These are phyloP conservation scores for Candida caryicola DNA, from an alignment of 805 yeast genomes.

Conservation along the genomic window DNA sequence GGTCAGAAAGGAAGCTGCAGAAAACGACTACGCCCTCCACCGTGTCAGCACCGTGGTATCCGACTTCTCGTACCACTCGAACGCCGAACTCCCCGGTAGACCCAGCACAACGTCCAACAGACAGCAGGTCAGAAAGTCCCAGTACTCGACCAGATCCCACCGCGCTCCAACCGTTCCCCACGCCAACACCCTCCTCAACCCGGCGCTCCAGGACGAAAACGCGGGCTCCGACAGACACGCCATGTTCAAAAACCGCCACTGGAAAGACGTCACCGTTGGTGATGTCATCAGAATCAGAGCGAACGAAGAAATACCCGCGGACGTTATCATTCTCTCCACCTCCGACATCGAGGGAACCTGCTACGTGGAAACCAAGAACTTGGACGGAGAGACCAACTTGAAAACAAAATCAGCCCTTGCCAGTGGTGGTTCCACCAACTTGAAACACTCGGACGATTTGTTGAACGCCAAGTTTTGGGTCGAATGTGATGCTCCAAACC, in stretches of 20 bases:
- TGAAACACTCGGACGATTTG: constrained; percentile 58
- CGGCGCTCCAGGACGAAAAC: constrained; percentile 13
- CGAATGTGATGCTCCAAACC: constrained; percentile 72
- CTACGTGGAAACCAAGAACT: constrained; percentile 75
- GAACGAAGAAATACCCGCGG: constrained; percentile 82
- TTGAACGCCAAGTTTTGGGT: constrained; percentile 56
- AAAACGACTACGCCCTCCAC: constrained; percentile 28
- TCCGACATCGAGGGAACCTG: constrained; percentile 69
- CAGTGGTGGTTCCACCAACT: constrained; percentile 45
- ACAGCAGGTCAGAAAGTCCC: constrained; percentile 5
- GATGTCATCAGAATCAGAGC: constrained; percentile 67
- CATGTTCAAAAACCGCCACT: constrained; percentile 28
- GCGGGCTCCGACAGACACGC: background rate
- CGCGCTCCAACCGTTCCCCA: constrained; percentile 8
- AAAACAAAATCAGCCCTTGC: constrained; percentile 55
- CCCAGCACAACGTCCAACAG: constrained; percentile 10
- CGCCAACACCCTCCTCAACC: constrained; percentile 22
- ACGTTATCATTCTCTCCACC: constrained; percentile 59
- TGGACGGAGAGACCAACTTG: constrained; percentile 56
- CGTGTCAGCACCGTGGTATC: constrained; percentile 39
- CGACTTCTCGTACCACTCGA: constrained; percentile 20
- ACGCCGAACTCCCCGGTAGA: constrained; percentile 9
- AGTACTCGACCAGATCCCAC: constrained; percentile 1
- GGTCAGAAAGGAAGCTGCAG: constrained; percentile 21
- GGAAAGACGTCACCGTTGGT: constrained; percentile 75